phyloP scores from a whole-genome alignment of 495 filamentous ascomycete genomes.

The Penicillium argentinense region DNA sequence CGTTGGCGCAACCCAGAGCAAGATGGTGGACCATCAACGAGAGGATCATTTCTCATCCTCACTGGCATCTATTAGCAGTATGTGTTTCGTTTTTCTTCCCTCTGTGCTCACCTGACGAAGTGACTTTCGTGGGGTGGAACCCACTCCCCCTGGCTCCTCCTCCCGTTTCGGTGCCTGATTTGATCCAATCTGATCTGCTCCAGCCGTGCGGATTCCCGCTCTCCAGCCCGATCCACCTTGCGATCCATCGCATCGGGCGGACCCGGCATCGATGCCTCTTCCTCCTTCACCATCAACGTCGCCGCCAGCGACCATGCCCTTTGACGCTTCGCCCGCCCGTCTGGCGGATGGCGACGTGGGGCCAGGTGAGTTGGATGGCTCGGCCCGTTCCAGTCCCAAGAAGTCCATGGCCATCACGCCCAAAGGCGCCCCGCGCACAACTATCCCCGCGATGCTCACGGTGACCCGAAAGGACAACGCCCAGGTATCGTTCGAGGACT shows the following conservation, averaged over 20 bases:
- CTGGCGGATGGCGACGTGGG: constrained; percentile 16
- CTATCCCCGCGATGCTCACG: constrained; percentile 10
- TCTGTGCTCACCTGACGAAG: not conserved
- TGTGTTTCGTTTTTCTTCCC: constrained; percentile 13
- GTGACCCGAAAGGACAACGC: constrained; percentile 21
- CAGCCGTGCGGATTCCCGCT: constrained; percentile 30
- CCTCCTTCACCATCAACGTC: constrained; percentile 28
- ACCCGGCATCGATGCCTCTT: constrained; percentile 27
- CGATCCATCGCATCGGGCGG: constrained; percentile 26
- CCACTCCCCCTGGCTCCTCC: constrained; percentile 5
- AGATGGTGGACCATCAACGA: constrained; percentile 42
- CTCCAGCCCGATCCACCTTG: constrained; percentile 30
- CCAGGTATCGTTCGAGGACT: constrained; percentile 45
- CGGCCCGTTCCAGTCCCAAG: constrained; percentile 39
- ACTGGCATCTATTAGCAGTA: constrained; percentile 39
- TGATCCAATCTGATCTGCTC: constrained; percentile 24
- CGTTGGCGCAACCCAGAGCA: constrained; percentile 23
- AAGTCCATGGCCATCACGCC: constrained; percentile 23
- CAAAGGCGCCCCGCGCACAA: constrained; percentile 16
- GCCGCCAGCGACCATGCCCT: constrained; percentile 19
- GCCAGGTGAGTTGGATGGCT: constrained; percentile 45
- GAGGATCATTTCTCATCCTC: constrained; percentile 33
- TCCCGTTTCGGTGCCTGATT: constrained; percentile 17
- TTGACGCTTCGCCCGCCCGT: not conserved
- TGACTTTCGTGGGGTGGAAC: constrained; percentile 8